These are phyloP conservation scores for Pseudisothecium myosuroides DNA, from an alignment of 225 moss, liverwort and hornwort genomes.

Conservation along the genomic window DNA sequence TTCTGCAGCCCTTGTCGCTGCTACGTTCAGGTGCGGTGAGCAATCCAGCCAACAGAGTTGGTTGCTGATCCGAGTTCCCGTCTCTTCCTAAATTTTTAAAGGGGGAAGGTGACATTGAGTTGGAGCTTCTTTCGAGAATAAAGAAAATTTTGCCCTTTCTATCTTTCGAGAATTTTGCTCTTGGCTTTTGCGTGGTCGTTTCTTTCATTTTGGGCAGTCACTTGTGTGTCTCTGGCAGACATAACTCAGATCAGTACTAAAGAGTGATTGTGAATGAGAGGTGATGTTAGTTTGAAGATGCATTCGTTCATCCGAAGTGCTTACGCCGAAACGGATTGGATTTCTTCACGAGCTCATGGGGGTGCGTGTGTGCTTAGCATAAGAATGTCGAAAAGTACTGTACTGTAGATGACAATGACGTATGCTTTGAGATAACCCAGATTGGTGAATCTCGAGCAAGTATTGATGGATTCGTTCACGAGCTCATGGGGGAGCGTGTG, in stretches of 20 bases:
- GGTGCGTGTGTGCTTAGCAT: not conserved
- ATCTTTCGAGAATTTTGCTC: not conserved
- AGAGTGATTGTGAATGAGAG: not conserved
- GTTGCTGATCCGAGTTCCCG: not conserved
- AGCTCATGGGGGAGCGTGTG: too few relatives aligned
- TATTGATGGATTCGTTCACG: not conserved
- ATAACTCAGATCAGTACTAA: too few relatives aligned
- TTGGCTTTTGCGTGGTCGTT: not conserved
- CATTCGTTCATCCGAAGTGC: not conserved
- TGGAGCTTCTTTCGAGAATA: conserved; percentile 1
- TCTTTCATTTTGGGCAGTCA: not conserved
- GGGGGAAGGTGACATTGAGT: not conserved
- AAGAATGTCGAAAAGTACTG: too few relatives aligned
- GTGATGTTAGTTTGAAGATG: not conserved
- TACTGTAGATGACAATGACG: not conserved
- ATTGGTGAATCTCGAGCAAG: not conserved
- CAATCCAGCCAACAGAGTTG: not conserved
- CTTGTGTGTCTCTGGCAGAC: too few relatives aligned
- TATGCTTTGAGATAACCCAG: not conserved
- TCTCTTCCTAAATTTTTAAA: not conserved
- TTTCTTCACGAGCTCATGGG: not conserved
- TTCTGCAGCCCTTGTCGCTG: not conserved
- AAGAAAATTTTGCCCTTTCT: not conserved
- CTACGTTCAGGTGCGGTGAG: not conserved
- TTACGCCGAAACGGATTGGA: not conserved